phyloP scores from a whole-genome alignment of 257 asterid genomes.

The Anisodus acutangulus region DNA sequence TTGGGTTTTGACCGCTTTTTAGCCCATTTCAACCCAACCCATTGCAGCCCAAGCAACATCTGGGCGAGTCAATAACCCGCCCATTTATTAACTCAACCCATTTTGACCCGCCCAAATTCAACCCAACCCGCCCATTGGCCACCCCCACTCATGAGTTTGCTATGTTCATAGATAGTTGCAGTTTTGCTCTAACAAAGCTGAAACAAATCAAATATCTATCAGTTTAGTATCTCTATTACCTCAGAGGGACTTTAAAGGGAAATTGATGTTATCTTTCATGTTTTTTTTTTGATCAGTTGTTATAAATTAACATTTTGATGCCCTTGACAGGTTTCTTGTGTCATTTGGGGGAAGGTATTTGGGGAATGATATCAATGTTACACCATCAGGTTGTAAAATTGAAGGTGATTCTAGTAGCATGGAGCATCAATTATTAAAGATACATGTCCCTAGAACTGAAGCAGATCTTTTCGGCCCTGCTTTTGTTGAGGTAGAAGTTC shows the following conservation, averaged over 20 bases:
- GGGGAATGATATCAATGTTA: conserved; percentile 51
- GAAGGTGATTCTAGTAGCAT: conserved; percentile 45
- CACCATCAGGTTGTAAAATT: conserved; percentile 47
- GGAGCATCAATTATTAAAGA: conserved; percentile 71
- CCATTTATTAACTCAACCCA: too few relatives aligned
- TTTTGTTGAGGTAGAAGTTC: conserved; percentile 69
- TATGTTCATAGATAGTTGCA: background rate
- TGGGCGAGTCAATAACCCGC: too few relatives aligned
- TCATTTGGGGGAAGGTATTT: conserved; percentile 84
- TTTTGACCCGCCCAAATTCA: too few relatives aligned
- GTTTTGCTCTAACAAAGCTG: background rate
- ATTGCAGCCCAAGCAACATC: too few relatives aligned
- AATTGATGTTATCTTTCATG: background rate
- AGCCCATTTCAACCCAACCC: too few relatives aligned
- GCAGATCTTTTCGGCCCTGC: conserved; percentile 72
- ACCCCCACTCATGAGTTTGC: background rate
- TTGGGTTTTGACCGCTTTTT: too few relatives aligned
- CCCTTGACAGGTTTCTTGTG: conserved; percentile 68
- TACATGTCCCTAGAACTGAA: conserved; percentile 65
- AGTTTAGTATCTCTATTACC: background rate
- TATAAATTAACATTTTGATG: conserved; percentile 16
- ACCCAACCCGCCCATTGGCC: too few relatives aligned
- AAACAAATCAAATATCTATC: background rate
- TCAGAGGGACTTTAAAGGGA: background rate
- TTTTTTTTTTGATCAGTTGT: background rate